phyloP scores from a whole-genome alignment of 768 basidiomycete species.

The Trametes cingulata region DNA sequence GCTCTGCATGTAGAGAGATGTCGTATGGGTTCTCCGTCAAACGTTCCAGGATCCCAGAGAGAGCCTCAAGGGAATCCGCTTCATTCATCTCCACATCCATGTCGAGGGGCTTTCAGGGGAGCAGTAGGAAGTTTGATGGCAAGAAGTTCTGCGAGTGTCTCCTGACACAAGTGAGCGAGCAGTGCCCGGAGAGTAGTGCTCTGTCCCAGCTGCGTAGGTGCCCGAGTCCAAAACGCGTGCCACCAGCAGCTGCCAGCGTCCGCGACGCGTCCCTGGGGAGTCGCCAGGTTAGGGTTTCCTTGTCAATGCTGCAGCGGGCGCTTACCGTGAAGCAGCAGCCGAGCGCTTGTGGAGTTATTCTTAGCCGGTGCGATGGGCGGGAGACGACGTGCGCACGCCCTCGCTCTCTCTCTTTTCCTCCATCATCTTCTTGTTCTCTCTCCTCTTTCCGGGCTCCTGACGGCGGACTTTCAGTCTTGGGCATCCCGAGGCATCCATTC shows the following conservation, averaged over 20 bases:
- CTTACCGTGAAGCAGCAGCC: not conserved
- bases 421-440: slow-evolving; percentile 6
- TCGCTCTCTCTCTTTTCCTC: slow-evolving; percentile 13
- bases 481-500: slow-evolving; percentile 35
- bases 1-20: slow-evolving; percentile 62
- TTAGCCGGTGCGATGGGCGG: slow-evolving; percentile 18
- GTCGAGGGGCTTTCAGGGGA: too few species aligned
- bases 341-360: slow-evolving; percentile 10
- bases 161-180: not conserved
- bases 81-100: slow-evolving; percentile 51
- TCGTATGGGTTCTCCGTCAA: slow-evolving; percentile 63
- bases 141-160: not conserved
- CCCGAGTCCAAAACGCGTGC: not conserved
- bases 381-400: not conserved
- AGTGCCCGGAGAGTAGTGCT: not conserved
- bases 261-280: not conserved
- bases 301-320: not conserved
- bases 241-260: not conserved
- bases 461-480: slow-evolving; percentile 27
- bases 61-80: slow-evolving; percentile 60
- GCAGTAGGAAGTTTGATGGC: too few species aligned
- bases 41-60: slow-evolving; percentile 57
- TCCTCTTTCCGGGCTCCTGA: slow-evolving; percentile 11
- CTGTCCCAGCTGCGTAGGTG: not conserved
- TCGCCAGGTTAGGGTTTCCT: slow-evolving; percentile 1